Conservation (phyloP, 257 asterid species). For the Rehmannia glutinosa region DNA sequence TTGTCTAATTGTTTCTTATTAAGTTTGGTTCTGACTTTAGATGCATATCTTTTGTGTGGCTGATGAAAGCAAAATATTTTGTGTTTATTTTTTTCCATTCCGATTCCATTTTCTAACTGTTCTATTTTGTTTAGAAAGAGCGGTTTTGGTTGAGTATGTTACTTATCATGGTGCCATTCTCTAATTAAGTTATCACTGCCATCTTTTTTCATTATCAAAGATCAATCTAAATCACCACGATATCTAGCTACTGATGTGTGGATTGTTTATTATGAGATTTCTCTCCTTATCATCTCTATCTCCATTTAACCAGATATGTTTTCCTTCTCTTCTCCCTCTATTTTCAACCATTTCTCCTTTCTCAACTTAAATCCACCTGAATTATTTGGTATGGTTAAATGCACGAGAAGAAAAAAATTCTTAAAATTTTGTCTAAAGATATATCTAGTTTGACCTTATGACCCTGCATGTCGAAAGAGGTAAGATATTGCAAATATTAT, state of each 20-base stretch:
- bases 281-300: neutral
- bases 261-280: neutral
- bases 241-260: neutral
- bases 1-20: neutral
- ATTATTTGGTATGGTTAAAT: neutral
- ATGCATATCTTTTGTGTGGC: no score
- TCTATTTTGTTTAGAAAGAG: neutral
- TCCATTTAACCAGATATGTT: neutral
- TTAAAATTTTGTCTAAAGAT: no score
- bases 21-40: neutral
- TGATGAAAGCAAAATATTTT: neutral
- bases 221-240: neutral
- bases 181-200: neutral
- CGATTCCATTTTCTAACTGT: neutral
- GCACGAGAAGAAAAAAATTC: neutral
- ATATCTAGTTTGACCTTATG: slow-evolving; percentile 2
- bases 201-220: neutral
- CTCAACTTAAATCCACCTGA: neutral
- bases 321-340: neutral
- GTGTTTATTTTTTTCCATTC: neutral
- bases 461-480: neutral
- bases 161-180: neutral
- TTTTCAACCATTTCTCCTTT: no score
- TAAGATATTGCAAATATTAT: neutral
- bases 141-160: neutral